Percentiles rank a stretch among this genome's conserved stretches.
Evolutionary conservation across 805 yeast species (phyloP).

Genomic region (Blastobotrys americana): DNA sequence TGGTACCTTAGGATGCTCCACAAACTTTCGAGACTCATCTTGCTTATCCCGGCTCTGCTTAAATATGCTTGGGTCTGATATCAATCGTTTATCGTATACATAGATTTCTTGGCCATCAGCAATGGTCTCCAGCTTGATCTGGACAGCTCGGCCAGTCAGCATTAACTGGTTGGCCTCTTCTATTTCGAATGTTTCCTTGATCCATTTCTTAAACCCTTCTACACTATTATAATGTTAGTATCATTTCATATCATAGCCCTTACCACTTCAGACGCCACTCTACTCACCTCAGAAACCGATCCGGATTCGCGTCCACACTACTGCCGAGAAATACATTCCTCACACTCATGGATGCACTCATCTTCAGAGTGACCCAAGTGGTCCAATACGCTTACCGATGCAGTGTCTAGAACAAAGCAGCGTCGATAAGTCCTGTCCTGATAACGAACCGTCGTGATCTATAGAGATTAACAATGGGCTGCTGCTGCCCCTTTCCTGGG

Average conservation of each 20-base stretch:
- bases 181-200: constrained; percentile 15
- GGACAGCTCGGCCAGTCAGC: constrained; percentile 24
- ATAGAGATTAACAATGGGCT: no score
- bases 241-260: background rate
- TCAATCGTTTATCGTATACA: constrained; percentile 22
- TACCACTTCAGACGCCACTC: background rate
- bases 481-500: no score
- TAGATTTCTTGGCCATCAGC: constrained; percentile 22
- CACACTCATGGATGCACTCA: constrained; percentile 17
- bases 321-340: constrained; percentile 25
- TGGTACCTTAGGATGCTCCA: background rate
- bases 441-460: no score
- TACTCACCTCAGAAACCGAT: constrained; percentile 17
- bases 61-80: constrained; percentile 3
- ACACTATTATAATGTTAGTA: constrained; percentile 9
- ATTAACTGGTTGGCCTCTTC: constrained; percentile 23
- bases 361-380: no score
- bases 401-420: no score
- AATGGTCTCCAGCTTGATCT: constrained; percentile 22
- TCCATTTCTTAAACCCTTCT: constrained; percentile 18
- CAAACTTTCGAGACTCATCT: background rate
- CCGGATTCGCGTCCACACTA: constrained; percentile 16
- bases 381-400: no score
- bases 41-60: background rate
- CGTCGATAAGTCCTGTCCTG: no score